Evolutionary conservation across 2,329 filamentous ascomycete species (phyloP).

Genomic region (Aspergillus sp.): DNA sequence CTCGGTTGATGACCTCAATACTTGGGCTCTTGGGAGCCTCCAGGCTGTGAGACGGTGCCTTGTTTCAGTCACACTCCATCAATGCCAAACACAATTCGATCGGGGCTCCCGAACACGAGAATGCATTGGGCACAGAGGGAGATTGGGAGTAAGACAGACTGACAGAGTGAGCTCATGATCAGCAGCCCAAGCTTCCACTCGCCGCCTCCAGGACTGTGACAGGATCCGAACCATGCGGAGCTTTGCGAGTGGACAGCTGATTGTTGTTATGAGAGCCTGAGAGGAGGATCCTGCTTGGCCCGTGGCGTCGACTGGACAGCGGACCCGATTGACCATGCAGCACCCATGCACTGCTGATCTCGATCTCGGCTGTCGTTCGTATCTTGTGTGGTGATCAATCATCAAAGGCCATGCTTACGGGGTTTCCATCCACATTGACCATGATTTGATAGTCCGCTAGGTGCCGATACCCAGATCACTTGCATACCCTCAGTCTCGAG

Average conservation of each 20-base stretch:
- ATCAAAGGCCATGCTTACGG: not conserved
- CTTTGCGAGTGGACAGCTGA: constrained; percentile 1
- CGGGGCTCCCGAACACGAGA: not conserved
- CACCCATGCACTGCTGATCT: constrained; percentile 1
- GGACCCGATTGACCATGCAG: not conserved
- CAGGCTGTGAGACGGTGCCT: not conserved
- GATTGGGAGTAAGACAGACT: not conserved
- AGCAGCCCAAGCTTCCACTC: not conserved
- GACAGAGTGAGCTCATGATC: not conserved
- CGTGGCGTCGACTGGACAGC: not conserved
- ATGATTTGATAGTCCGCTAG: not conserved
- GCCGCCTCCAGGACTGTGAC: not conserved
- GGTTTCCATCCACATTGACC: not conserved
- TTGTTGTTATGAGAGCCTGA: not conserved
- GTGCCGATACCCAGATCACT: constrained; percentile 1
- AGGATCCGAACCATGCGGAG: not conserved
- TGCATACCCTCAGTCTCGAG: not conserved
- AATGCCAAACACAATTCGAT: not conserved
- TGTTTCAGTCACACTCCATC: not conserved
- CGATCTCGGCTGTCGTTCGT: not conserved
- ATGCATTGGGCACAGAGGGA: not conserved
- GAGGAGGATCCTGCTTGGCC: too few relatives aligned
- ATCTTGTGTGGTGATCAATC: not conserved
- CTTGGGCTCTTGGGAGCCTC: not conserved
- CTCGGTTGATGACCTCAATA: not conserved